Evolutionary conservation across 202 grass and related monocot genomes (phyloP).

Genomic region (Panicum hallii): DNA sequence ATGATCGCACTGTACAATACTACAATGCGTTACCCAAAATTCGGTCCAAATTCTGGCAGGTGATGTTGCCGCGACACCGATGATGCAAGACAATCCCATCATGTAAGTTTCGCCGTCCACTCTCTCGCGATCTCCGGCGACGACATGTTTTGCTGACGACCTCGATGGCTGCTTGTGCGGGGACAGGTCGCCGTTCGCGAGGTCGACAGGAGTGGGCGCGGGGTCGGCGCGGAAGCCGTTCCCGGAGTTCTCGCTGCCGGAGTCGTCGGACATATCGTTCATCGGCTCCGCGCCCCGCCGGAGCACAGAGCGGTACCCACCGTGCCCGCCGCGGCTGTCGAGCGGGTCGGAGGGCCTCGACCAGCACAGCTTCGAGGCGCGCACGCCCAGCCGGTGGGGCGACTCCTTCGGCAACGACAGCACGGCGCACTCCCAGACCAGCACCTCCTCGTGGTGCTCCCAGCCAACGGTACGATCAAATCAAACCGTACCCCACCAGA

Average conservation of each 20-base stretch:
- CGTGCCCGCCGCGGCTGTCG: slow-evolving; percentile 59
- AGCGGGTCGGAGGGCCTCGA: slow-evolving; percentile 61
- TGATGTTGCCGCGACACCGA: slow-evolving; percentile 29
- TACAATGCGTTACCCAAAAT: background rate
- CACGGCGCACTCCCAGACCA: slow-evolving; percentile 70
- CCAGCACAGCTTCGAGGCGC: slow-evolving; percentile 77
- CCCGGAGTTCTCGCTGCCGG: slow-evolving; percentile 59
- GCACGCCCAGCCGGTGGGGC: slow-evolving; percentile 44
- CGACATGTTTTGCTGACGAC: background rate
- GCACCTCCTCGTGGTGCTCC: slow-evolving; percentile 65
- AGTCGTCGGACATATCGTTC: slow-evolving; percentile 82
- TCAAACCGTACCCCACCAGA: too few species aligned
- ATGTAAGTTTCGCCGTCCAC: slow-evolving; percentile 56
- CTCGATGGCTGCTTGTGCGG: background rate
- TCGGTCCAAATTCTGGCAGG: background rate
- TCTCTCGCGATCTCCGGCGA: background rate
- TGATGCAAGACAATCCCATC: slow-evolving; percentile 61
- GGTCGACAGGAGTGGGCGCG: slow-evolving; percentile 36
- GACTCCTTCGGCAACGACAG: slow-evolving; percentile 69
- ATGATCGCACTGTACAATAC: background rate
- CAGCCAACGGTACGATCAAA: slow-evolving; percentile 43
- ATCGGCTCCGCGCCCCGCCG: slow-evolving; percentile 48
- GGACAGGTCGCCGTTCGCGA: slow-evolving; percentile 78
- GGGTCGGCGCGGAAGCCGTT: slow-evolving; percentile 53
- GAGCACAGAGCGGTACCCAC: slow-evolving; percentile 63